These are phyloP conservation scores for Nicotiana rustica DNA, from an alignment of 305 asterid genomes.

Conservation along the genomic window DNA sequence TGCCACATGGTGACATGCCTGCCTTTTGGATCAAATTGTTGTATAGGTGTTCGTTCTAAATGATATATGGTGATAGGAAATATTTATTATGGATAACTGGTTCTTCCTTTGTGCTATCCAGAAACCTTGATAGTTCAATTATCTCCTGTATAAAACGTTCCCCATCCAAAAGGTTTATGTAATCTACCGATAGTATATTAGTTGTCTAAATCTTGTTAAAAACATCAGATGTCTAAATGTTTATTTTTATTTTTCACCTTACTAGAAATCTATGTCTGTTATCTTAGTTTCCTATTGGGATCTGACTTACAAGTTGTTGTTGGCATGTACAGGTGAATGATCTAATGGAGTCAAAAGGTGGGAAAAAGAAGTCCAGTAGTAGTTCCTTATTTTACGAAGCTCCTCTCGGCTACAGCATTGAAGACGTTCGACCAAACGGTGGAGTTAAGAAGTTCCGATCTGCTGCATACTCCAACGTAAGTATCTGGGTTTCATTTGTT, in stretches of 20 bases:
- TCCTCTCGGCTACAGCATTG: constrained; percentile 92
- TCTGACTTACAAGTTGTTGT: constrained; percentile 8
- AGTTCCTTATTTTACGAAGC: constrained; percentile 81
- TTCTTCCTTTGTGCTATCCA: no score
- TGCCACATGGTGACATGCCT: neutral
- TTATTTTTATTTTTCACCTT: neutral
- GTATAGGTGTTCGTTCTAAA: neutral
- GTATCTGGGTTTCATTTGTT: constrained; percentile 30
- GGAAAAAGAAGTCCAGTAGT: constrained; percentile 83
- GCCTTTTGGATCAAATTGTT: neutral
- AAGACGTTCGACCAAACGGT: constrained; percentile 94
- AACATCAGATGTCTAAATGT: neutral
- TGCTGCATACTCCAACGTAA: constrained; percentile 98
- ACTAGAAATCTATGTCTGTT: neutral
- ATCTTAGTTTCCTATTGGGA: neutral
- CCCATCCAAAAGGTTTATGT: constrained; percentile 1
- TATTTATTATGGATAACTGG: neutral
- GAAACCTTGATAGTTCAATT: neutral
- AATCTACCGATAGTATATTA: neutral
- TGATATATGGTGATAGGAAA: neutral
- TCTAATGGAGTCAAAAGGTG: constrained; percentile 96
- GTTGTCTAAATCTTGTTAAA: neutral
- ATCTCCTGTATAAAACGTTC: neutral
- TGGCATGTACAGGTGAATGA: constrained; percentile 68
- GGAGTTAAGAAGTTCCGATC: constrained; percentile 97